phyloP scores from a whole-genome alignment of 2,329 filamentous ascomycete species.

The Chaetomiaceae sp. region DNA sequence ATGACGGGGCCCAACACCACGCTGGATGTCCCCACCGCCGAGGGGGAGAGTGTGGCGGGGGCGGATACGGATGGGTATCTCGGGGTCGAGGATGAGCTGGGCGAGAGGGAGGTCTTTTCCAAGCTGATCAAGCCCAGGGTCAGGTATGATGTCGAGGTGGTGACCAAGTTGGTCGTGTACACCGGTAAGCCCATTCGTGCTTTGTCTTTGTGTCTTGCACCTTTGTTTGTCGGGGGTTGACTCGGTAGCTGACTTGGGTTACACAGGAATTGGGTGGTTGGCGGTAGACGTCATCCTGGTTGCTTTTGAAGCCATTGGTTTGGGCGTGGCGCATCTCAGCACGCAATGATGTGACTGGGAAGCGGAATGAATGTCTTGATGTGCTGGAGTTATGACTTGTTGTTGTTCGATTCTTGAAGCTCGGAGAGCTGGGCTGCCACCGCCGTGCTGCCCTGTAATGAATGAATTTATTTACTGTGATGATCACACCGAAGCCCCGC shows the following conservation, averaged over 20 bases:
- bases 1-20: constrained; percentile 53
- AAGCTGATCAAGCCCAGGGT: constrained; percentile 81
- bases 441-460: constrained; percentile 1
- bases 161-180: constrained; percentile 95
- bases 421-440: neutral
- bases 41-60: constrained; percentile 32
- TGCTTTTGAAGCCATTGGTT: constrained; percentile 59
- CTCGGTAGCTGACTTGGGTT: constrained; percentile 16
- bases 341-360: neutral
- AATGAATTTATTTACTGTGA: neutral
- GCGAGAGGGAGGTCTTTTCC: constrained; percentile 77
- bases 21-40: neutral
- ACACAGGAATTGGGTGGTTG: constrained; percentile 69
- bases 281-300: constrained; percentile 71
- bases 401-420: neutral
- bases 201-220: constrained; percentile 5
- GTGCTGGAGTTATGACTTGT: too few relatives aligned
- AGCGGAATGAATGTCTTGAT: neutral
- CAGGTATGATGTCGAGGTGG: constrained; percentile 95
- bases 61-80: constrained; percentile 36
- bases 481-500: too few relatives aligned
- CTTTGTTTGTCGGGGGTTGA: neutral
- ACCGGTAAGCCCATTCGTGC: constrained; percentile 50
- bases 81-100: constrained; percentile 47
- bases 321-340: constrained; percentile 39